Conservation (phyloP, 371 early-diverging fungal species). For the Choanephora cucurbitarum region DNA sequence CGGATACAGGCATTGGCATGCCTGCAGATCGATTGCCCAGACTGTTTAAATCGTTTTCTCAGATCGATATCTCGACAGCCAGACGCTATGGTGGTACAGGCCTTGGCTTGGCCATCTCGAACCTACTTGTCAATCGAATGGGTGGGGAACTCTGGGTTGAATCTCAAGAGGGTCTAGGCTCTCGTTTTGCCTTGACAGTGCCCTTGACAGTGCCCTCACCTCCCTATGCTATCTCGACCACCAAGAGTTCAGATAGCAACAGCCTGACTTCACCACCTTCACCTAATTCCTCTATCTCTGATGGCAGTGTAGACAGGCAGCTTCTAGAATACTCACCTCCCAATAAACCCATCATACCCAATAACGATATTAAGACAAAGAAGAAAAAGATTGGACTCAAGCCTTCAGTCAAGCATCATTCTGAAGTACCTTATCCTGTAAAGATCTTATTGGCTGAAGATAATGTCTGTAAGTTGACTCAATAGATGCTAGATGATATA, state of each 20-base stretch:
- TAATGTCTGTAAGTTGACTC: constrained; percentile 38
- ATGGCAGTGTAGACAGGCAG: too few relatives aligned
- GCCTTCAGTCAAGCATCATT: too few relatives aligned
- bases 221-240: constrained; percentile 20
- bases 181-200: constrained; percentile 57
- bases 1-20: constrained; percentile 63
- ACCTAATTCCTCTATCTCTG: constrained; percentile 38
- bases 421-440: constrained; percentile 42
- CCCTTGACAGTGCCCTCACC: constrained; percentile 48
- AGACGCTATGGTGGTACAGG: constrained; percentile 62
- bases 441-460: constrained; percentile 53
- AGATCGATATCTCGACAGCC: constrained; percentile 62
- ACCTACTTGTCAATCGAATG: constrained; percentile 60
- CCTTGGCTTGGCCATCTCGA: constrained; percentile 61
- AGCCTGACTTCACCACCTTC: constrained; percentile 50
- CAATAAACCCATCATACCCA: constrained; percentile 31
- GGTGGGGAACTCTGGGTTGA: constrained; percentile 66
- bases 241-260: too few relatives aligned
- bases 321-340: too few relatives aligned
- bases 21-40: constrained; percentile 60
- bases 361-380: constrained; percentile 26
- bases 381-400: constrained; percentile 44
- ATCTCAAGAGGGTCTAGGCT: constrained; percentile 55
- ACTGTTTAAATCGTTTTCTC: constrained; percentile 61
- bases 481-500: not conserved